Conservation (phyloP, 768 basidiomycete genomes). For the Rhodocollybia butyracea region DNA sequence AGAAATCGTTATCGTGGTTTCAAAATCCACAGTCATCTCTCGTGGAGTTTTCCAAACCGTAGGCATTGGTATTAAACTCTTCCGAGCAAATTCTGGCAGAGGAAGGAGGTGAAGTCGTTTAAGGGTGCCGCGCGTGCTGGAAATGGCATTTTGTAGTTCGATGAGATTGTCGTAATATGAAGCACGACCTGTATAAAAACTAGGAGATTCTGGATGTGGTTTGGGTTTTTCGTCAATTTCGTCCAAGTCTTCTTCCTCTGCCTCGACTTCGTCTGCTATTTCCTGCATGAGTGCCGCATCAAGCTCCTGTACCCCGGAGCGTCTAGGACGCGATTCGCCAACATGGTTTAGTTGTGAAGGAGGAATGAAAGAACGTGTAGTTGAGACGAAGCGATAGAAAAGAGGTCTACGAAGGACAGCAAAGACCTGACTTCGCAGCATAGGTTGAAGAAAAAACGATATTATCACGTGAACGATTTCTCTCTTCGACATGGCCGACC, state of each 20-base stretch:
- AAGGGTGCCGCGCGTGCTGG: conserved; percentile 55
- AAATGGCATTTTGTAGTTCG: conserved; percentile 62
- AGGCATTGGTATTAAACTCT: conserved; percentile 52
- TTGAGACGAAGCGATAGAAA: conserved; percentile 5
- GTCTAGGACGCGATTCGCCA: no score
- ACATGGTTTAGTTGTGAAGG: conserved; percentile 33
- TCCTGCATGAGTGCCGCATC: conserved; percentile 4
- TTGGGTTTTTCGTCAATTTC: conserved; percentile 14
- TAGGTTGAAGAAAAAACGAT: conserved; percentile 9
- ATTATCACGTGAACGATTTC: conserved; percentile 16
- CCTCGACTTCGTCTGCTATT: conserved; percentile 15
- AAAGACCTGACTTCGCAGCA: conserved; percentile 23
- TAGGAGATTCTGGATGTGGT: conserved; percentile 57
- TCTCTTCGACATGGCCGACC: conserved; percentile 34
- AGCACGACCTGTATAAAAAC: conserved; percentile 81
- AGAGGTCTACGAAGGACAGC: conserved; percentile 20
- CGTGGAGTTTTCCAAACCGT: conserved; percentile 67
- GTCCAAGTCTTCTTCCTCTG: background rate
- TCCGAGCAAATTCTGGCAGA: conserved; percentile 67
- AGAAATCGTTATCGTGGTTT: conserved; percentile 58
- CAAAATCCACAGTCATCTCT: conserved; percentile 57
- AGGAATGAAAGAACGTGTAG: conserved; percentile 30
- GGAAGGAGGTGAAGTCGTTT: conserved; percentile 69
- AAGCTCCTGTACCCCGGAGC: conserved; percentile 10
- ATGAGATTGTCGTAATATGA: conserved; percentile 71